Conservation (phyloP, 2,329 filamentous ascomycete genomes). For the Fusarium coffeatum region DNA sequence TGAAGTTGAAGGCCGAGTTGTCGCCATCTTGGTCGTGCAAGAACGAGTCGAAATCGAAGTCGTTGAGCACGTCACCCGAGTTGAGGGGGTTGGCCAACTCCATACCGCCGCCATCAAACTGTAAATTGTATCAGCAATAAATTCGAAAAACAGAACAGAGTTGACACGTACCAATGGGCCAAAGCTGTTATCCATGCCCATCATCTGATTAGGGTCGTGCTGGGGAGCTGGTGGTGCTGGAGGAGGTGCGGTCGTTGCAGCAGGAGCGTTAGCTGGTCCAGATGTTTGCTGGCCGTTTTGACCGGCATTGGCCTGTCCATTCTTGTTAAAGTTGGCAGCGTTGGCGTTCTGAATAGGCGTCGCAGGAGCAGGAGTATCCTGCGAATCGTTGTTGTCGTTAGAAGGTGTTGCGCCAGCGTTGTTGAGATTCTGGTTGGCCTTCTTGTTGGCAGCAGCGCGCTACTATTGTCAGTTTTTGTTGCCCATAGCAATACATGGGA, state of each 20-base stretch:
- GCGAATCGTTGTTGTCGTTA: conserved; percentile 66
- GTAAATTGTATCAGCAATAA: conserved; percentile 23
- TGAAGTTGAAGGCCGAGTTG: conserved; percentile 66
- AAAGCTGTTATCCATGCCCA: conserved; percentile 57
- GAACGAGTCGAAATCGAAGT: conserved; percentile 77
- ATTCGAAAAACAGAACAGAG: conserved; percentile 7
- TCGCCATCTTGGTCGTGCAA: conserved; percentile 66
- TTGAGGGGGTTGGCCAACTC: conserved; percentile 67
- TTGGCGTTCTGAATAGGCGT: conserved; percentile 66
- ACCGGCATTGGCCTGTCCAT: conserved; percentile 42
- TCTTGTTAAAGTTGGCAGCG: conserved; percentile 57
- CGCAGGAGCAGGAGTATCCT: conserved; percentile 69
- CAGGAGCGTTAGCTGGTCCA: conserved; percentile 48
- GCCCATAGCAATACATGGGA: neutral
- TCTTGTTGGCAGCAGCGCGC: conserved; percentile 71
- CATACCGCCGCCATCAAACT: conserved; percentile 58
- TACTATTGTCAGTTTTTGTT: conserved; percentile 34
- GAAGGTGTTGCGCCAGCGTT: conserved; percentile 66
- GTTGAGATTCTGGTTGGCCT: conserved; percentile 66
- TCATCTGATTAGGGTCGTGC: conserved; percentile 54
- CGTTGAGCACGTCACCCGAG: conserved; percentile 69
- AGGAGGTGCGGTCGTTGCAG: conserved; percentile 49
- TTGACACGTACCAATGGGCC: conserved; percentile 56
- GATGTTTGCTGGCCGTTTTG: conserved; percentile 50
- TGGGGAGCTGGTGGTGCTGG: conserved; percentile 31